Percentiles rank a stretch among this genome's conserved stretches.
Conservation (phyloP, 257 asterid species). For the Petunia axillaris region DNA sequence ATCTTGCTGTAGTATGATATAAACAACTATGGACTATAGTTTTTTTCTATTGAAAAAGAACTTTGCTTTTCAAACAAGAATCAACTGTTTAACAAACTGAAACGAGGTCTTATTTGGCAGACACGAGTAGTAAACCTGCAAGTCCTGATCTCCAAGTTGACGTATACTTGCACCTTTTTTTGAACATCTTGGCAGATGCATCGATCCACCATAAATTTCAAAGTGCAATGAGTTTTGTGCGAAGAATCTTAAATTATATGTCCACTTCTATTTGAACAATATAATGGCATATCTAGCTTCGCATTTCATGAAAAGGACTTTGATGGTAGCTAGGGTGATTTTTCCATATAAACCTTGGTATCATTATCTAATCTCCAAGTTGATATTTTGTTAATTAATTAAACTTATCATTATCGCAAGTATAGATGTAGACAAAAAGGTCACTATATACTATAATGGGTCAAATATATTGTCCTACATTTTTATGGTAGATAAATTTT, state of each 20-base stretch:
- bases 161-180: slow-evolving; percentile 26
- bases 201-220: no score
- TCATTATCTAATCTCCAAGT: background rate
- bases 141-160: background rate
- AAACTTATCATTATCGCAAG: background rate
- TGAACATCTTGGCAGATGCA: no score
- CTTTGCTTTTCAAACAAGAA: background rate
- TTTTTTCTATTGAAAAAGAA: background rate
- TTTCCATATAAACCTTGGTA: background rate
- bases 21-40: background rate
- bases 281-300: background rate
- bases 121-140: background rate
- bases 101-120: background rate
- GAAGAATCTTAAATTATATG: no score
- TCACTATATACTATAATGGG: no score
- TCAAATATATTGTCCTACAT: no score
- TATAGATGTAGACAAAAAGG: no score
- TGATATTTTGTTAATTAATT: background rate
- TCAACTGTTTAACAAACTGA: background rate
- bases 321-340: background rate
- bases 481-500: no score
- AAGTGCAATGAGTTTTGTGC: no score
- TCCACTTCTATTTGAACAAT: background rate
- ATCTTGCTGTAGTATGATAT: background rate
- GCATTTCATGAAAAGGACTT: background rate